Conservation (phyloP, 768 basidiomycete genomes). For the Cystofilobasidium ferigula region DNA sequence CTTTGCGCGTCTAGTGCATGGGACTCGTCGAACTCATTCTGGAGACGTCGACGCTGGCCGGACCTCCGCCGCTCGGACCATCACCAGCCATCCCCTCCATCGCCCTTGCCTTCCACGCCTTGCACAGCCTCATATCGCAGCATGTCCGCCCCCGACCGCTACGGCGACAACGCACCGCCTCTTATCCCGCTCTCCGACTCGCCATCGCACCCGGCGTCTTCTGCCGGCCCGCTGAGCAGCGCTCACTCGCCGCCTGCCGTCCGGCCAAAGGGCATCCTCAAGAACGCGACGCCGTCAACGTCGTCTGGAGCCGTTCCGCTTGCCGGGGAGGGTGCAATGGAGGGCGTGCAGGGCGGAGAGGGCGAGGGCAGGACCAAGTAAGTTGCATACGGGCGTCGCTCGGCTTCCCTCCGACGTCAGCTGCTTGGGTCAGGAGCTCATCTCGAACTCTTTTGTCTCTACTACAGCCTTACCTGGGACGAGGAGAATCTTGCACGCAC, state of each 20-base stretch:
- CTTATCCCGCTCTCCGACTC: constrained; percentile 18
- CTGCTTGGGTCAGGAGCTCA: no score
- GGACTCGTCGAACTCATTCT: no score
- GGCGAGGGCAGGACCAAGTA: no score
- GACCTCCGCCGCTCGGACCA: no score
- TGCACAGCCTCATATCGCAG: no score
- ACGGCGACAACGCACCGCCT: constrained; percentile 15
- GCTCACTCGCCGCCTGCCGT: not conserved
- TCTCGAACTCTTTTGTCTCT: not conserved
- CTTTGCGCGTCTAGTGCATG: no score
- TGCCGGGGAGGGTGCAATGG: not conserved
- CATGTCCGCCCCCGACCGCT: constrained; percentile 7
- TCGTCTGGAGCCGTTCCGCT: not conserved
- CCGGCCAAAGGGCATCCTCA: constrained; percentile 69
- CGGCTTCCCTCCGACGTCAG: no score
- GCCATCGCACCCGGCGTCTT: not conserved
- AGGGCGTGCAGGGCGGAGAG: not conserved
- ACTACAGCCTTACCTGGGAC: constrained; percentile 73
- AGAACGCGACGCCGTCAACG: constrained; percentile 55
- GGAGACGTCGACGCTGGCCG: no score
- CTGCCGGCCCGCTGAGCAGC: no score
- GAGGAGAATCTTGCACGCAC: constrained; percentile 85
- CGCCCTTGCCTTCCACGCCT: no score
- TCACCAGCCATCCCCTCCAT: no score
- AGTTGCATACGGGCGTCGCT: no score